Evolutionary conservation across 2,329 filamentous ascomycete species (phyloP), one percentile per base, ranked within the genome.

Genomic region (Stagonosporopsis rhizophila): DNA sequence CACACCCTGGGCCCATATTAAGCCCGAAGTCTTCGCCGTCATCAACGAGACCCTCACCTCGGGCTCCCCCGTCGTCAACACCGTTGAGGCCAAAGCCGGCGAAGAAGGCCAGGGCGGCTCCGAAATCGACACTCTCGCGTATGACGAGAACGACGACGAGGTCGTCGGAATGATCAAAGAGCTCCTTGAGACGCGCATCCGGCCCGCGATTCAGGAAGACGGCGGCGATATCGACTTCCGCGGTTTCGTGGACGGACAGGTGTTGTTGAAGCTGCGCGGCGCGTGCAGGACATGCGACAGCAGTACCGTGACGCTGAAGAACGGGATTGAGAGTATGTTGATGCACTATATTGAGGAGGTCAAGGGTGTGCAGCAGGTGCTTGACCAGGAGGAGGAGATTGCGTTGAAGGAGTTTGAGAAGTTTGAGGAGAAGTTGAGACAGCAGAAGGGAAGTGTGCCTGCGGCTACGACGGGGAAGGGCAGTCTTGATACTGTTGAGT

Each of bases 141-240:
- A 94, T 75, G 88, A 94, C 67, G 92, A 96, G 73, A 89, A 96
- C 60, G 95, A 99, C 74, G 89, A 88, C 64, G 95, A 99, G 78
- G 91, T 97, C 11, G 89, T 99, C 8, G 90, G 92, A 56, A 98
- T 98, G 95, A 98, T 99, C 79, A 96, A 98, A 80, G 95, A 99
- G 79, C 81, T 99, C 28, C 82, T 99, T 32, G 95, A 99, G 78
- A 99, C 95, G 23, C 85, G 95, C 60, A 96, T 99, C 71, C 85
- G 95, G 39, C 95, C 95, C 0, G 91, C 94, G 1, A 99, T 99
- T 61, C 95, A 98, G 76, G 95, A 98, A 75, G 95, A 99, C 67
- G 95, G 95, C 44, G 95, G 95, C 41, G 95, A 99, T 75, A 98
- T 99, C 70, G 95, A 99, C 76, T 96, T 94, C 75, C 83, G 91